A percentile compares a stretch with the other conserved stretches of the same genome.
These are phyloP conservation scores for Soucietia sequanensis DNA, from an alignment of 805 yeast species.

Conservation along the genomic window DNA sequence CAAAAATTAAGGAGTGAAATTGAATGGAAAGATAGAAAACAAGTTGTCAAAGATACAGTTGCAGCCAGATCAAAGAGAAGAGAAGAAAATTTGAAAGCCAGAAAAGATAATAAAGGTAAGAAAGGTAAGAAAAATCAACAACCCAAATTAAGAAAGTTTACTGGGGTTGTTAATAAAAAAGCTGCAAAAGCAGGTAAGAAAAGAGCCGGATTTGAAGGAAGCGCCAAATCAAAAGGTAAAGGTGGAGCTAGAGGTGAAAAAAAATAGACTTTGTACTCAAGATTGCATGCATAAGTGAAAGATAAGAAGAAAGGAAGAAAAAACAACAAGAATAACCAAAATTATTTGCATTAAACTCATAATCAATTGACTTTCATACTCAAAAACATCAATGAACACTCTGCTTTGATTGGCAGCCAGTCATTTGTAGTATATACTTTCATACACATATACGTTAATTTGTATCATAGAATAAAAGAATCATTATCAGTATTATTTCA, in stretches of 20 bases:
- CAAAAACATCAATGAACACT: no score
- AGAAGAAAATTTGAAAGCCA: constrained; percentile 83
- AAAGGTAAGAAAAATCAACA: constrained; percentile 62
- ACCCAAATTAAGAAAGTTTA: constrained; percentile 65
- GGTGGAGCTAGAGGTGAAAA: no score
- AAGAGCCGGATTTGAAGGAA: constrained; percentile 94
- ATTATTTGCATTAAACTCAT: no score
- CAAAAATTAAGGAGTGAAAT: constrained; percentile 81
- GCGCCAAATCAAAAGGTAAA: constrained; percentile 40
- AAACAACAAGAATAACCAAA: no score
- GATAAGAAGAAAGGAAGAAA: no score
- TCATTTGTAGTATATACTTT: neutral
- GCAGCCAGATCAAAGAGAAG: constrained; percentile 80
- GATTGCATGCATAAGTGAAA: no score
- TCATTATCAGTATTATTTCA: no score
- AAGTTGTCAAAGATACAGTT: constrained; percentile 70
- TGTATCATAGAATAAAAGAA: no score
- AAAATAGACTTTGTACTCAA: no score
- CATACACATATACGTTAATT: neutral
- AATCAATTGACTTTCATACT: no score
- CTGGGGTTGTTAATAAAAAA: constrained; percentile 51
- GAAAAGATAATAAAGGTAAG: constrained; percentile 83
- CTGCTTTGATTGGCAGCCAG: constrained; percentile 9
- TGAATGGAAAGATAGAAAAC: constrained; percentile 91
- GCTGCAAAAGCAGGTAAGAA: constrained; percentile 26